Evolutionary conservation across 2,329 filamentous ascomycete genomes (phyloP).

Genomic region (Talaromyces sp.): DNA sequence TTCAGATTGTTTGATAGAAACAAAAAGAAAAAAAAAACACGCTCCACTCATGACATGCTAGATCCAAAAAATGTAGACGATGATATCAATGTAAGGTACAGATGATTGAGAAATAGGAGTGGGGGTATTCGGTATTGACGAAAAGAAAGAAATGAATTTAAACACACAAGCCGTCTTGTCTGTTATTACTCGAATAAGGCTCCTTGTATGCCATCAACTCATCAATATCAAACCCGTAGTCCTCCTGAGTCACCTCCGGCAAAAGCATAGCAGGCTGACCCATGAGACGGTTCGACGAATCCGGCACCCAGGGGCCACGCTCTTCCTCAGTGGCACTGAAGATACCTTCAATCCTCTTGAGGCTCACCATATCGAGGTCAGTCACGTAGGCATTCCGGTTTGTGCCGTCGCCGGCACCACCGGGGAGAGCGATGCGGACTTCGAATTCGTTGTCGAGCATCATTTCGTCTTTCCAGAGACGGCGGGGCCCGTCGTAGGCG

Average conservation of each 20-base stretch:
- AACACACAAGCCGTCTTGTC: constrained; percentile 2
- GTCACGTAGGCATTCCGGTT: constrained; percentile 80
- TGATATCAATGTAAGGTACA: constrained; percentile 1
- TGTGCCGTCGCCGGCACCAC: constrained; percentile 74
- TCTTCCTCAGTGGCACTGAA: constrained; percentile 75
- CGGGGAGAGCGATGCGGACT: constrained; percentile 74
- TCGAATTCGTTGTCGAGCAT: constrained; percentile 95
- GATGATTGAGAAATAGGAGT: neutral
- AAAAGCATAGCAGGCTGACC: constrained; percentile 30
- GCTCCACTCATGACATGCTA: constrained; percentile 2
- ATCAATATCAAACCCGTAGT: constrained; percentile 30
- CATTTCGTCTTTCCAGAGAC: constrained; percentile 97
- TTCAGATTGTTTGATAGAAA: neutral
- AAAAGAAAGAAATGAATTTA: neutral
- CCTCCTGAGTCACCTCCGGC: constrained; percentile 27
- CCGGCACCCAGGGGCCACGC: constrained; percentile 70
- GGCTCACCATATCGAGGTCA: constrained; percentile 84
- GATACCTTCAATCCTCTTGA: constrained; percentile 82
- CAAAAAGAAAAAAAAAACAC: neutral
- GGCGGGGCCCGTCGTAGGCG: constrained; percentile 80
- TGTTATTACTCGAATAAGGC: neutral
- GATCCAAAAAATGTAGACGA: neutral
- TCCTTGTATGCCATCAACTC: constrained; percentile 15
- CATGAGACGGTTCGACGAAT: constrained; percentile 27
- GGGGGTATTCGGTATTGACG: neutral